Percentiles rank a stretch among this genome's conserved stretches.
phyloP scores from a whole-genome alignment of 2,329 filamentous ascomycete species.

The Elsinoe arachidis region DNA sequence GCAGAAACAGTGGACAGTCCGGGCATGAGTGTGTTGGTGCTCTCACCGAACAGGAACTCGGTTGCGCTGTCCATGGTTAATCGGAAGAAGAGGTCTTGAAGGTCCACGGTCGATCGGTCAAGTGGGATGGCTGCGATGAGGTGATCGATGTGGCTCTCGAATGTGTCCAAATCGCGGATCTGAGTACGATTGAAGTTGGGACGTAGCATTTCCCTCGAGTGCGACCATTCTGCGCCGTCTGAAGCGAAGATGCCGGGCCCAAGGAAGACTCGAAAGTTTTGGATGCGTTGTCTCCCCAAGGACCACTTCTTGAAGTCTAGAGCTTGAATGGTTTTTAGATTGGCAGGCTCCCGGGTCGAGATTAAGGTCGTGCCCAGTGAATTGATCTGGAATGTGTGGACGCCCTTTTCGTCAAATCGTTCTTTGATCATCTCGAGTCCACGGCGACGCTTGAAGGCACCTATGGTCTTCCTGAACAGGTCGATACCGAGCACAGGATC shows the following conservation, averaged over 20 bases:
- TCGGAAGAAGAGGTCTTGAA: conserved; percentile 54
- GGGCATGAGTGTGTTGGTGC: conserved; percentile 17
- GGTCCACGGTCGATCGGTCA: conserved; percentile 47
- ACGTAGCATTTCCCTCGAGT: conserved; percentile 39
- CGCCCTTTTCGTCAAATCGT: conserved; percentile 1
- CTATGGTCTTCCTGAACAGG: background rate
- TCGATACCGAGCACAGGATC: conserved; percentile 38
- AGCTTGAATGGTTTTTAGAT: conserved; percentile 39
- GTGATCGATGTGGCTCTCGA: conserved; percentile 51
- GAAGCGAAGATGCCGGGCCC: conserved; percentile 37
- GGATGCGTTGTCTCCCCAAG: conserved; percentile 28
- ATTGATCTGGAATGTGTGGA: conserved; percentile 34
- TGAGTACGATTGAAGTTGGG: conserved; percentile 47
- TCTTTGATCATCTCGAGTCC: conserved; percentile 11
- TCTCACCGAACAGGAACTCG: conserved; percentile 55
- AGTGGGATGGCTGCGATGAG: conserved; percentile 51
- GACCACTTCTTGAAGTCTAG: conserved; percentile 41
- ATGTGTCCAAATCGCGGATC: conserved; percentile 46
- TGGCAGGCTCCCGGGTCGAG: conserved; percentile 39
- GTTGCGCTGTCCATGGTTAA: conserved; percentile 59
- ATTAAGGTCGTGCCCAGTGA: conserved; percentile 28
- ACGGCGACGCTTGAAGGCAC: conserved; percentile 6
- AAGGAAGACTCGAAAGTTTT: conserved; percentile 33
- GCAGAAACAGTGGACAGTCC: background rate
- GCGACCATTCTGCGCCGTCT: conserved; percentile 33